Base-by-base conservation (phyloP, 805 yeast species). In the Kodamaea sagamina region DNA sequence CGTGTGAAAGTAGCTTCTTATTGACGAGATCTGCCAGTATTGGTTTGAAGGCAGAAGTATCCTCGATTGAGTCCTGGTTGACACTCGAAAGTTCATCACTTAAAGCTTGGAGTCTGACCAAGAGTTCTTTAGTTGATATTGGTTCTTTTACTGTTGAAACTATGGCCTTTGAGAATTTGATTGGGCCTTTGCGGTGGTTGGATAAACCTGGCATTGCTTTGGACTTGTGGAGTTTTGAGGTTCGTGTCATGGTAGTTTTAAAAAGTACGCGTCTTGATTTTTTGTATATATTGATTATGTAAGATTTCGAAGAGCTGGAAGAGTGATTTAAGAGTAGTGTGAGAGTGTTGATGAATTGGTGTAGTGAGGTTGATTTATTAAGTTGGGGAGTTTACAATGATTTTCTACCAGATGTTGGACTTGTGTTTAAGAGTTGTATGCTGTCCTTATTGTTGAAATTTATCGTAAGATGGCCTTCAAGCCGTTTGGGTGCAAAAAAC, bases 11-110 rank as follows among this genome's bases (percentile, higher is more conserved):
- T 10, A 87, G 64, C 51, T 84, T 86, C 44, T 72, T 75, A 52
- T 77, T 78, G 11, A 78, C 67, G 27, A 89, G 65, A 35, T 79
- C 82, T 18, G 60, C 62, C 42, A 78, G 77, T 11, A 82, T 66
- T 27, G 38, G 29, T 15, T 46, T 42, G 39, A 82, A 54, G 0
- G 79, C 65, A 8, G 53, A 50, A 1, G 78, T 49, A 37, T 84
- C 79, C 6, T 6, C 27, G 17, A 75, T 72, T 15, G 63, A 61
- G 24, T 81, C 88, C 52, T 84, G 90, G 40, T 82, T 84, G 9
- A 82, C 54, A 2, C 74, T 59, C 0, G 86, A 68, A 8, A 89
- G 72, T 56, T 86, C 89, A 36, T 79, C 81, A 39, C 80, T 79
- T 13, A 89, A 71, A 1, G 61, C 49, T 51, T 76, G 78, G 13